Base-by-base conservation (phyloP, 2,329 filamentous ascomycete species). In the Talaromyces albobiverticillius region DNA sequence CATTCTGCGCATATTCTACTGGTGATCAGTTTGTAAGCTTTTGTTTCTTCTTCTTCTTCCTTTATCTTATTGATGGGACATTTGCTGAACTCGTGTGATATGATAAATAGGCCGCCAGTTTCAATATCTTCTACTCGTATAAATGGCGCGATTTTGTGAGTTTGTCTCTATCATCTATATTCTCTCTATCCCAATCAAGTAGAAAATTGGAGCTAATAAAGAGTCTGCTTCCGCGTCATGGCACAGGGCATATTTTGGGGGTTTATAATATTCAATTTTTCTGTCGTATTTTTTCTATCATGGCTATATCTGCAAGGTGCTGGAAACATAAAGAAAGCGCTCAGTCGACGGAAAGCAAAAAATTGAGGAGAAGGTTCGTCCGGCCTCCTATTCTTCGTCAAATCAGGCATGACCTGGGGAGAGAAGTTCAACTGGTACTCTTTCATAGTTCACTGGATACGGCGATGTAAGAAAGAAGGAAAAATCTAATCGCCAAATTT, bases 241-340 rank as follows among this genome's bases (percentile, higher is more conserved):
- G 22, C 34, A 22, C n/a, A 72, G 71, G 79, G 84, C 2, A 82
- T 87, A 49, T 84, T 86, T 60, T 83, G 78, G 65, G 82, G 74
- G 0, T 89, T 82, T 61, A 81, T 86, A 18, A 65, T 79, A 1
- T 88, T 88, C 63, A 88, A 89, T 58, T 88, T 84, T 54, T 59
- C 67, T 0, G 66, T 77, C 0, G 76, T 83, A 7, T 82, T 81
- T 56, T 32, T 73, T 9, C 76, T 78, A 59, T 80, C 77, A 0
- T 83, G 79, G 79, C 57, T 83, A 1, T 83, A 82, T 64, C 68
- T 84, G 6, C 67, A 70, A 53, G 71, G 71, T 5, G 45, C 65
- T n/a, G 59, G 61, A 4, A 56, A 63, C 46, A 47, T 69, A 18
- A 72, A 67, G 59, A 61, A 38, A 26, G 60, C 34, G 8, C 13